Percentiles rank a stretch among this genome's conserved stretches.
These are phyloP conservation scores for Globisporangium perplexum DNA, from an alignment of 352 stramenopile species.

Conservation along the genomic window DNA sequence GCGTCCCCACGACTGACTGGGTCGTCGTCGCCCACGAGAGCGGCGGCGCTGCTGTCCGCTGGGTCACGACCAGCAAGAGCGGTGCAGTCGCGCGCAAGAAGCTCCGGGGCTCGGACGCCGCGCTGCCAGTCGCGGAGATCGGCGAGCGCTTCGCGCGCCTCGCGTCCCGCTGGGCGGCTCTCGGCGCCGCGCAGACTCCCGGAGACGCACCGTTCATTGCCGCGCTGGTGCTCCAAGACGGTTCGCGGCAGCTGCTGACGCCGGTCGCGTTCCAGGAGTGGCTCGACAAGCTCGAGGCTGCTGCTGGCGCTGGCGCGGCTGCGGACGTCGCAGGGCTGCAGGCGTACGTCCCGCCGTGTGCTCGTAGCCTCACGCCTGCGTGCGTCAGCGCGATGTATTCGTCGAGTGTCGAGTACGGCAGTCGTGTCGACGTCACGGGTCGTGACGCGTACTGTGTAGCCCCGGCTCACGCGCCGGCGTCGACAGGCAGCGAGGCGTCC, in stretches of 20 bases:
- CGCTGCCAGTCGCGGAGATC: conserved; percentile 23
- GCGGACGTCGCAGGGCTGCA: conserved; percentile 14
- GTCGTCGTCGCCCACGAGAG: conserved; percentile 17
- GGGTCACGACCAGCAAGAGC: conserved; percentile 52
- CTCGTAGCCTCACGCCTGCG: neutral
- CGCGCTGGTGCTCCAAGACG: conserved; percentile 10
- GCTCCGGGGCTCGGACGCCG: conserved; percentile 3
- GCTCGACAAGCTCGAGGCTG: conserved; percentile 13
- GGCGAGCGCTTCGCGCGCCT: conserved; percentile 42
- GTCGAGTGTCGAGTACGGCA: neutral
- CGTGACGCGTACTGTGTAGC: conserved; percentile 5
- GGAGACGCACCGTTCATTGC: conserved; percentile 8
- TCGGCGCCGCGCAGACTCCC: neutral
- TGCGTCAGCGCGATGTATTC: conserved; percentile 2
- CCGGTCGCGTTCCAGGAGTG: conserved; percentile 16
- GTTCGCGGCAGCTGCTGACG: conserved; percentile 8
- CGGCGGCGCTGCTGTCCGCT: conserved; percentile 8
- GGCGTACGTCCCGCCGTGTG: conserved; percentile 11
- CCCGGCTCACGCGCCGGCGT: neutral
- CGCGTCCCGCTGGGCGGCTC: conserved; percentile 14
- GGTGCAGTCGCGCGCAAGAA: conserved; percentile 40
- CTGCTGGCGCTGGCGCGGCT: too few species aligned
- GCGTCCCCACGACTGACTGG: conserved; percentile 34
- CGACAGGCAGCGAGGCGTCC: too few species aligned
- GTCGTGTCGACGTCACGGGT: conserved; percentile 16